Conservation (phyloP, 495 filamentous ascomycete genomes). For the Platismatia glauca region DNA sequence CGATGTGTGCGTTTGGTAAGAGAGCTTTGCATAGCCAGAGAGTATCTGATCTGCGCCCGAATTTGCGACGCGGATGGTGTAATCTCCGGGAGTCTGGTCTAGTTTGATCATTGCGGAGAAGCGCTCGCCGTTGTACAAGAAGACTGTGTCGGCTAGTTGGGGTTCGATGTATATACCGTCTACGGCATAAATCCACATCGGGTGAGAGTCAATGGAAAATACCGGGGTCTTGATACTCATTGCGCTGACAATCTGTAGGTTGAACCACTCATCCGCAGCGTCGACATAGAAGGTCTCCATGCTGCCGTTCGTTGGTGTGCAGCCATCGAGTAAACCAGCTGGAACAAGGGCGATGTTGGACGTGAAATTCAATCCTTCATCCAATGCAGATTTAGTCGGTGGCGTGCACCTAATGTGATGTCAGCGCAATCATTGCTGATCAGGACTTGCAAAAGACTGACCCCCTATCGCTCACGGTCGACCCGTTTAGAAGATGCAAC, state of each 20-base stretch:
- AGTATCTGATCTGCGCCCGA: slow-evolving; percentile 32
- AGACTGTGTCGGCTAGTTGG: slow-evolving; percentile 31
- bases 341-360: slow-evolving; percentile 20
- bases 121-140: slow-evolving; percentile 35
- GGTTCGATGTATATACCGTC: slow-evolving; percentile 39
- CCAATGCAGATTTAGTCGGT: slow-evolving; percentile 4
- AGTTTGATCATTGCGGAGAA: slow-evolving; percentile 35
- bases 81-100: slow-evolving; percentile 27
- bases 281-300: slow-evolving; percentile 27
- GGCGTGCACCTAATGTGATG: slow-evolving; percentile 8
- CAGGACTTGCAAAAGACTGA: neutral
- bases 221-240: slow-evolving; percentile 25
- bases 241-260: slow-evolving; percentile 33
- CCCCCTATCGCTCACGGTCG: slow-evolving; percentile 9
- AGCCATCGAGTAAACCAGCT: slow-evolving; percentile 22
- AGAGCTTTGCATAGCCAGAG: slow-evolving; percentile 27
- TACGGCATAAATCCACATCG: slow-evolving; percentile 38
- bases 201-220: slow-evolving; percentile 37
- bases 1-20: slow-evolving; percentile 17
- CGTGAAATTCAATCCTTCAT: slow-evolving; percentile 9
- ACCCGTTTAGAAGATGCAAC: slow-evolving; percentile 3
- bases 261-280: slow-evolving; percentile 29
- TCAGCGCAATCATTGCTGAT: slow-evolving; percentile 15
- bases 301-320: slow-evolving; percentile 28
- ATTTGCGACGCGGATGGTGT: slow-evolving; percentile 34